Percentiles rank a stretch among this genome's conserved stretches.
These are phyloP conservation scores for Xylaria sp. DNA, from an alignment of 2,329 filamentous ascomycete genomes.

Conservation along the genomic window DNA sequence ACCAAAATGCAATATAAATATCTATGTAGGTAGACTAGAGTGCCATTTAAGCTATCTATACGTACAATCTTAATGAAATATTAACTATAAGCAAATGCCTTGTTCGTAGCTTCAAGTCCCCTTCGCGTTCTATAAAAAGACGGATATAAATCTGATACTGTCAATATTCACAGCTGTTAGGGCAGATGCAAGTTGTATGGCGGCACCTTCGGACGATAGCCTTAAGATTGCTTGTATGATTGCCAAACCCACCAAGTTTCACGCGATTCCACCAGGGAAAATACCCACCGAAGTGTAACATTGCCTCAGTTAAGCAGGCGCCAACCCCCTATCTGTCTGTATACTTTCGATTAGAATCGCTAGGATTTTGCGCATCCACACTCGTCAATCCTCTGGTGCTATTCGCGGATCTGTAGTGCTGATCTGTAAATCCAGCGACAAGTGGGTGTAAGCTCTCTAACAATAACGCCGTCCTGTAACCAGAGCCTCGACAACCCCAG, in stretches of 20 bases:
- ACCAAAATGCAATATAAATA: no score
- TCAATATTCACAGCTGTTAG: background rate
- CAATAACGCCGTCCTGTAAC: slow-evolving; percentile 17
- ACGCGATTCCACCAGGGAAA: slow-evolving; percentile 11
- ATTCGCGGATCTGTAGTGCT: slow-evolving; percentile 15
- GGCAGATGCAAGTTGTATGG: background rate
- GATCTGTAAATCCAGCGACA: slow-evolving; percentile 23
- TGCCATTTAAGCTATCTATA: background rate
- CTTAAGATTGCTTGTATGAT: slow-evolving; percentile 15
- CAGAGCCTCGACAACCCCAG: background rate
- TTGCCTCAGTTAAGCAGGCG: slow-evolving; percentile 6
- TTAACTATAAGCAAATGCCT: background rate
- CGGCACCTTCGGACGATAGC: background rate
- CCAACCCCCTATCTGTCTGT: background rate
- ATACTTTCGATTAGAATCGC: slow-evolving; percentile 4
- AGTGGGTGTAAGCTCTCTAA: slow-evolving; percentile 14
- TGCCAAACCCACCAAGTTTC: slow-evolving; percentile 25
- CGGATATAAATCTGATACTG: background rate
- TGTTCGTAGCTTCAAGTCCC: background rate
- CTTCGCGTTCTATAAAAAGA: background rate
- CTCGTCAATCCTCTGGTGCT: background rate
- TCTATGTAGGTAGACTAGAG: no score
- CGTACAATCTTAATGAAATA: background rate
- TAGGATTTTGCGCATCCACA: slow-evolving; percentile 18
- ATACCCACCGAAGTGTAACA: slow-evolving; percentile 23